Evolutionary conservation across 495 filamentous ascomycete genomes (phyloP), one percentile per base, ranked within the genome.

Genomic region (Penicillium atrosanguineum): DNA sequence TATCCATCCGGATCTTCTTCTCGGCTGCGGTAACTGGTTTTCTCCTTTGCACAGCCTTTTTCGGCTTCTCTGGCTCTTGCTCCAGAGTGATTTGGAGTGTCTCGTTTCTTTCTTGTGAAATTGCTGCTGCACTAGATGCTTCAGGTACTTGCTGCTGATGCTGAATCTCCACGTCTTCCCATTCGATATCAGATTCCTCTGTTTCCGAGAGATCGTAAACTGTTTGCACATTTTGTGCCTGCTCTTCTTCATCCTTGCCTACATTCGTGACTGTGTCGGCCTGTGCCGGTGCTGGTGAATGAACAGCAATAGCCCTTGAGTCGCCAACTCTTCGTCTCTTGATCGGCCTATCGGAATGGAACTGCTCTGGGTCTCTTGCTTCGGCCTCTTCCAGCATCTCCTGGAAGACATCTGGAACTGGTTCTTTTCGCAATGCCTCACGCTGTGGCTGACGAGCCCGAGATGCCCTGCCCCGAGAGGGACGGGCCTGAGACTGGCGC

Each of bases 301-400:
- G 48, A 36, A 59, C 54, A 29, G 59, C 56, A n/a, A 53, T 53
- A 7, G 56, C 63, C 48, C 59, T 55, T 45, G 50, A 59, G 19
- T 70, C 70, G 11, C 60, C 70, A 11, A 74, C 60, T 50, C 66
- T 75, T 34, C 77, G 72, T 59, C 69, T 71, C 50, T 83, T 82
- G n/a, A 68, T 51, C 7, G 71, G 65, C 29, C 71, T 57, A 40
- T 70, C 72, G 23, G 63, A 50, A 7, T 62, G 61, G 31, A 65
- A 62, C n/a, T 58, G 59, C 8, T 55, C 64, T 38, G 65, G 52
- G 44, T 73, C 68, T 53, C 73, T 64, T 44, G 74, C 72, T 44
- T 81, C 74, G 25, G 81, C 84, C 62, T 89, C 85, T 18, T 72
- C 75, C 18, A 91, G 73, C 85, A 91, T 83, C 52, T 89, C 82